Conservation (phyloP, 306 rosid species). For the Fragaria iinumae region DNA sequence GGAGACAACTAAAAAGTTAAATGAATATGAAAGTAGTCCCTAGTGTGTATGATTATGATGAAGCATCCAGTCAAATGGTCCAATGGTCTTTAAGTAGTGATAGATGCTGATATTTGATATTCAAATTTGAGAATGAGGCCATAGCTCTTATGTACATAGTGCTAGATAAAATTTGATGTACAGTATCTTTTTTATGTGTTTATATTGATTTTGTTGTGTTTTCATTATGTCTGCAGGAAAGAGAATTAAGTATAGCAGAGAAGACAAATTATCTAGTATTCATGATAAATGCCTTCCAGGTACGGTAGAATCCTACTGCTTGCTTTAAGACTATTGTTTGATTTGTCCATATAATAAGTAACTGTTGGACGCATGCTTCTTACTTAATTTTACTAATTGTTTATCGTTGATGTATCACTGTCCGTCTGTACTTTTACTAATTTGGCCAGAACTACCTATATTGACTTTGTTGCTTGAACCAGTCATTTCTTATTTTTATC, state of each 20-base stretch:
- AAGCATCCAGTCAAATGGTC: slow-evolving; percentile 1
- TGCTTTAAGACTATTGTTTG: background rate
- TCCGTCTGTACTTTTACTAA: too few species aligned
- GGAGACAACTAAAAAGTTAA: background rate
- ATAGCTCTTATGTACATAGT: background rate
- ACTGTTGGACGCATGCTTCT: background rate
- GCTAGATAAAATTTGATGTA: background rate
- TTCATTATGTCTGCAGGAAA: slow-evolving; percentile 61
- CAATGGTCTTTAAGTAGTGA: background rate
- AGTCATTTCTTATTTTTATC: background rate
- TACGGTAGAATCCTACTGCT: slow-evolving; percentile 33
- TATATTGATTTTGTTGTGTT: slow-evolving; percentile 26
- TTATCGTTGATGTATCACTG: too few species aligned
- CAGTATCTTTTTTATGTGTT: background rate
- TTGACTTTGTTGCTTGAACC: too few species aligned
- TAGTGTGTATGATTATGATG: background rate
- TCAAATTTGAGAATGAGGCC: background rate
- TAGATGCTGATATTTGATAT: background rate
- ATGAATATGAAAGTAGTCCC: background rate
- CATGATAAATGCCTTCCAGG: slow-evolving; percentile 97
- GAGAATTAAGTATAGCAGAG: slow-evolving; percentile 78
- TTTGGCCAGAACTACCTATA: too few species aligned
- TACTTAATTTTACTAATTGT: too few species aligned
- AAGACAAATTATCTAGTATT: slow-evolving; percentile 92
- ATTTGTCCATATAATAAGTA: background rate